Percentiles rank a stretch among this genome's conserved stretches.
Evolutionary conservation across 352 stramenopile species (phyloP).

Genomic region (Globisporangium rhizosaccharum): DNA sequence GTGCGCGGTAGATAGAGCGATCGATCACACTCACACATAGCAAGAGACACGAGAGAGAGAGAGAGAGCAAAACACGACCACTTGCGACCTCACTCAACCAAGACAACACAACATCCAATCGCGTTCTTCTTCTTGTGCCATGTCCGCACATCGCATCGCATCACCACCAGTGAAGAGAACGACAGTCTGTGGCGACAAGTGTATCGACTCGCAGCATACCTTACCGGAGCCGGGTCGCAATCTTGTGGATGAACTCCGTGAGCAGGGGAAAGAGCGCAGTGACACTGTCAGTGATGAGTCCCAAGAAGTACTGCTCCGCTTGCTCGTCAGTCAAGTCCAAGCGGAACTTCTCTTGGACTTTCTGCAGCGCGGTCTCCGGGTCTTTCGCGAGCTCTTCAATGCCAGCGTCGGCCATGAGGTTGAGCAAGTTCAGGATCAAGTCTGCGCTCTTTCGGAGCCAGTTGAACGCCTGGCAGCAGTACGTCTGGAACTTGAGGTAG

Average conservation of each 20-base stretch:
- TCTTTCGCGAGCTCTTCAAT: conserved; percentile 93
- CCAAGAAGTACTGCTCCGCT: conserved; percentile 96
- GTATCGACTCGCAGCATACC: too few relatives aligned
- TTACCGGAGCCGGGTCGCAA: conserved; percentile 63
- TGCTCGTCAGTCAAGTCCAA: conserved; percentile 97
- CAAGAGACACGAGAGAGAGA: not conserved
- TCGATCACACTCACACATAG: not conserved
- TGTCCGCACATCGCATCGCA: too few relatives aligned
- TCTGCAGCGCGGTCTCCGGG: conserved; percentile 76
- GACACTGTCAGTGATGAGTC: conserved; percentile 95
- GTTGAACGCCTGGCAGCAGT: conserved; percentile 91
- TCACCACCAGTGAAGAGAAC: not conserved
- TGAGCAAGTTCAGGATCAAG: conserved; percentile 98
- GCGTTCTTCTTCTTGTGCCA: too few relatives aligned
- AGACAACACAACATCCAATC: not conserved
- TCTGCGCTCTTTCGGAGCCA: conserved; percentile 96
- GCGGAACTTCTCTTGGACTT: conserved; percentile 95
- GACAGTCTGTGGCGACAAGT: too few relatives aligned
- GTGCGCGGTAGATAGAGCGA: not conserved
- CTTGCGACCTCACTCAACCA: too few relatives aligned
- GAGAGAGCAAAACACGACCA: conserved; percentile 1
- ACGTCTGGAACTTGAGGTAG: conserved; percentile 91
- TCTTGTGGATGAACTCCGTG: conserved; percentile 87
- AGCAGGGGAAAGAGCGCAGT: conserved; percentile 87
- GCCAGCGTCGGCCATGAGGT: conserved; percentile 98